Evolutionary conservation across 2,329 filamentous ascomycete species (phyloP).

Genomic region (Pseudocercospora cruenta): DNA sequence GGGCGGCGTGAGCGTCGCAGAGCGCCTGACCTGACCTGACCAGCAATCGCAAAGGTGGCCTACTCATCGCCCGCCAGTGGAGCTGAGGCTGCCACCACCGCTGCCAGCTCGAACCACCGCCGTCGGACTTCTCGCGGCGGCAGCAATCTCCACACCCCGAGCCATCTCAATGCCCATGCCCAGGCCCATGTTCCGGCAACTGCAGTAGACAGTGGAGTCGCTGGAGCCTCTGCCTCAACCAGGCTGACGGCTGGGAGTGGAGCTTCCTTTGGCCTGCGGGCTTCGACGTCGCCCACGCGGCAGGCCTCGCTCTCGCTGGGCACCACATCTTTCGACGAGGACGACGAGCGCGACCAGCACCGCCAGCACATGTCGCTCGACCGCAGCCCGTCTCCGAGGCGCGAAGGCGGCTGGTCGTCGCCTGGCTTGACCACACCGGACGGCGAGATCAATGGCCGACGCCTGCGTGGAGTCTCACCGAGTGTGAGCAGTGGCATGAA

Average conservation of each 20-base stretch:
- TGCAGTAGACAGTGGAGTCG: constrained; percentile 7
- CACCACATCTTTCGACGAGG: constrained; percentile 31
- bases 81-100: constrained; percentile 25
- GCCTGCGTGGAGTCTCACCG: constrained; percentile 67
- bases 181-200: constrained; percentile 16
- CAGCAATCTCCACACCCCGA: not conserved
- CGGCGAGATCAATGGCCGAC: constrained; percentile 48
- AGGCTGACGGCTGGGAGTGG: constrained; percentile 11
- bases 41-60: constrained; percentile 4
- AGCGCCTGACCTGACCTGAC: not conserved
- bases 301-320: constrained; percentile 22
- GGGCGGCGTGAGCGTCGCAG: not conserved
- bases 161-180: constrained; percentile 20
- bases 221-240: constrained; percentile 7
- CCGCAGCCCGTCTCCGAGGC: constrained; percentile 82
- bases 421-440: constrained; percentile 70
- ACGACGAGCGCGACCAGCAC: constrained; percentile 24
- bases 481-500: constrained; percentile 53
- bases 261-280: not conserved
- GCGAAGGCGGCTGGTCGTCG: constrained; percentile 85
- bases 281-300: constrained; percentile 14
- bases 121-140: constrained; percentile 25
- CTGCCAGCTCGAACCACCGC: constrained; percentile 23
- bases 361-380: constrained; percentile 72
- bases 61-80: constrained; percentile 15